Base-by-base conservation (phyloP, 495 filamentous ascomycete species). In the Talaromyces nanjingensis region DNA sequence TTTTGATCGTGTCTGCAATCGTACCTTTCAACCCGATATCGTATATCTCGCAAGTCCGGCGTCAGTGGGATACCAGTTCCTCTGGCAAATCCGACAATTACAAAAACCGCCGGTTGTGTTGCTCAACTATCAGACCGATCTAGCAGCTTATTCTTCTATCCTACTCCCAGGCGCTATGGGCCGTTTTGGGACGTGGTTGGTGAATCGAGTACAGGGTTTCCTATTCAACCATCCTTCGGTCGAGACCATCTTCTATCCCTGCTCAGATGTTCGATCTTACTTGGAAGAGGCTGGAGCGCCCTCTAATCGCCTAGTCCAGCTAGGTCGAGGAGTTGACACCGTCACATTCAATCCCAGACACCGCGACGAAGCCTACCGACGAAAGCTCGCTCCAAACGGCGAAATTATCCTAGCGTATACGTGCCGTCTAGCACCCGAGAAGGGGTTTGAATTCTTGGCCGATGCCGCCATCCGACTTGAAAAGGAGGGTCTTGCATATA, bases 21-120 rank as follows among this genome's bases (percentile, higher is more conserved):
- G 77, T 31, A 82, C 83, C 1, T 86, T 85, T 60, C 67, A 76
- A 34, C 86, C 85, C 1, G 78, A 81, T 59, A 72, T 88, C 39
- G 81, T 88, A 65, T 89, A 89, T 65, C 72, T 87, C 1, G 86
- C 86, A 12, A 86, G 83, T 60, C 86, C 86, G 0, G 86, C 86
- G 0, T 86, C 82, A 2, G 69, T 89, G 9, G 85, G 86, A 8
- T 89, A 87, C 65, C 85, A 87, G 64, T 79, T 87, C 65, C 77
- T 87, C 64, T 74, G 87, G 58, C 77, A 87, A 65, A 77, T 84
- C 25, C 81, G 83, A 56, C 80, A 86, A 64, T 75, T 83, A 18
- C 71, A 73, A 14, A 71, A 76, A 53, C 80, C 82, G 29, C 76
- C 83, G 1, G 81, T 83, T 4, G 71, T 84, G 0, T 73, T 87